Conservation (phyloP, 306 rosid species). For the Pachyrhizus erosus region DNA sequence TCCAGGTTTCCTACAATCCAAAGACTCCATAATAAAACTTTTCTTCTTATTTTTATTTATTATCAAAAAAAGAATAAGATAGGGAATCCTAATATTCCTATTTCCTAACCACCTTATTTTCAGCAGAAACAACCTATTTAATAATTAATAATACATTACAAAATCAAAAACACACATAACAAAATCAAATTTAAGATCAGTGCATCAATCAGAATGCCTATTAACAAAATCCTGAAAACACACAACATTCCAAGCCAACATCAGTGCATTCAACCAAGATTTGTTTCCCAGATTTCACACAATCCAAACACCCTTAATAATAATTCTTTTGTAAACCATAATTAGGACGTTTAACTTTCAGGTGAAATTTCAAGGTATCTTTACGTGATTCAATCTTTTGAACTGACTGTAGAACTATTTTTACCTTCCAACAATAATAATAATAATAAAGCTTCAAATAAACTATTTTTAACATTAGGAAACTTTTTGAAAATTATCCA, state of each 20-base stretch:
- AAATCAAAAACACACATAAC: not conserved
- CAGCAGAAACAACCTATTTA: not conserved
- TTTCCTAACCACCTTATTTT: not conserved
- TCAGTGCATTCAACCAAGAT: not conserved
- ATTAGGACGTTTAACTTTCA: not conserved
- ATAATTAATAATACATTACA: not conserved
- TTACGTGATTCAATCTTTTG: too few species aligned
- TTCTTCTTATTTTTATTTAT: not conserved
- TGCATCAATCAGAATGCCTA: too few species aligned
- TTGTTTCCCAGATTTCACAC: not conserved
- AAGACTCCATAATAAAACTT: not conserved
- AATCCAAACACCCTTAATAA: not conserved
- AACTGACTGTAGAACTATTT: too few species aligned
- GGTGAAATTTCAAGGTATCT: not conserved
- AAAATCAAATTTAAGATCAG: not conserved
- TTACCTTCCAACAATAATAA: too few species aligned
- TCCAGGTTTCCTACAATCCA: conserved; percentile 1
- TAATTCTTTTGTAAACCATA: not conserved
- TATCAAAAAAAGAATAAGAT: not conserved
- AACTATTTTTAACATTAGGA: not conserved
- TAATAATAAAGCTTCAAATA: not conserved
- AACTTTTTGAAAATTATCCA: not conserved
- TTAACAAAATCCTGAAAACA: not conserved
- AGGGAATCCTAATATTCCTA: not conserved
- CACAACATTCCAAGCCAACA: not conserved